Evolutionary conservation across 1,284 basidiomycete species (phyloP).

Genomic region (Rhodotorula sp.): DNA sequence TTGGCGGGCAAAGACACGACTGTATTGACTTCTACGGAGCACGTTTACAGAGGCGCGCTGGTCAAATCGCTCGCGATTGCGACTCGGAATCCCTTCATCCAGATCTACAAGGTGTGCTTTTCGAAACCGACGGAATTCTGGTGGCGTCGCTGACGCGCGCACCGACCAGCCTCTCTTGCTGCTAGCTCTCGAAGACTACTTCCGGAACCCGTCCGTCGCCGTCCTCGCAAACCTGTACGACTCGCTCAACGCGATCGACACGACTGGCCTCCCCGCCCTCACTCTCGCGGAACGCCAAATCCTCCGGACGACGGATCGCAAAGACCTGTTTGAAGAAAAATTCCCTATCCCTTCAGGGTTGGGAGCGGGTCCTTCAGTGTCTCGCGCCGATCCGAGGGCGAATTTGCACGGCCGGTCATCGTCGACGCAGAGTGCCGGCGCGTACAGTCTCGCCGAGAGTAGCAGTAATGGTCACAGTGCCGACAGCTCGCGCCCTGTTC

Average conservation of each 20-base stretch:
- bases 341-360: constrained; percentile 29
- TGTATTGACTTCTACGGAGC: neutral
- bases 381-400: constrained; percentile 23
- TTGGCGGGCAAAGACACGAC: neutral
- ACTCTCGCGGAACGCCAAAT: constrained; percentile 81
- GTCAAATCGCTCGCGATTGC: constrained; percentile 97
- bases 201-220: constrained; percentile 79
- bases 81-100: constrained; percentile 90
- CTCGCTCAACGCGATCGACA: constrained; percentile 86
- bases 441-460: neutral
- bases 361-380: neutral
- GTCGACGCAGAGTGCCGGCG: neutral
- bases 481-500: neutral
- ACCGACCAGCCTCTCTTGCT: constrained; percentile 74
- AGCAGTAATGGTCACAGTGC: neutral
- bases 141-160: no score
- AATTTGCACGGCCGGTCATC: neutral
- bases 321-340: constrained; percentile 84
- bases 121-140: no score
- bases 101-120: constrained; percentile 83
- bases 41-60: constrained; percentile 71
- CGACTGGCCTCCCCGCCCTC: constrained; percentile 73
- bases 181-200: constrained; percentile 94
- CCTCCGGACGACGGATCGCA: constrained; percentile 83
- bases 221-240: constrained; percentile 86